phyloP scores from a whole-genome alignment of 805 yeast species.

The Yamadazyma sp. region DNA sequence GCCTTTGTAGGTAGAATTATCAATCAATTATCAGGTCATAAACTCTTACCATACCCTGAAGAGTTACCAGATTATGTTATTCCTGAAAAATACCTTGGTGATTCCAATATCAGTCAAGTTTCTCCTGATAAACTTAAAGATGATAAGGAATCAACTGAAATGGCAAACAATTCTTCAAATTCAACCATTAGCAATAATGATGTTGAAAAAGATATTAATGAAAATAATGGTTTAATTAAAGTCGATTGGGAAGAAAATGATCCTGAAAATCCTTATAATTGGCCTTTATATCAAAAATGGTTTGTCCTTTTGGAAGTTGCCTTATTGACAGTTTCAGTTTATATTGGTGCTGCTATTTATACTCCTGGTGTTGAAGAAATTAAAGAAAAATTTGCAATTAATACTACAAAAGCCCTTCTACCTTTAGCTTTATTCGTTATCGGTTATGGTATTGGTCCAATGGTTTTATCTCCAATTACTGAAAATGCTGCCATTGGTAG shows the following conservation, averaged over 20 bases:
- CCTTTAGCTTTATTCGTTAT: conserved; percentile 56
- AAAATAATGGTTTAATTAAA: conserved; percentile 1
- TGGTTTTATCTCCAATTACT: conserved; percentile 57
- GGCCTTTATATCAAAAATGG: conserved; percentile 44
- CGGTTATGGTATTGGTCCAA: conserved; percentile 64
- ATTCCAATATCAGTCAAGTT: not conserved
- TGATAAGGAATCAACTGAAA: conserved; percentile 5
- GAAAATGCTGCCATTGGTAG: conserved; percentile 57
- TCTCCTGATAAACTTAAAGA: conserved; percentile 3
- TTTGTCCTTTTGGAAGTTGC: conserved; percentile 28
- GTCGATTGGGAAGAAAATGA: conserved; percentile 44
- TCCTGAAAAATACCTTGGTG: conserved; percentile 28
- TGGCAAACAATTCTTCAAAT: not conserved
- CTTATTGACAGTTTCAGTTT: conserved; percentile 39
- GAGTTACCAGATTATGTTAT: conserved; percentile 26
- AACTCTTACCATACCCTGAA: conserved; percentile 22
- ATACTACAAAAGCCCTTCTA: conserved; percentile 43
- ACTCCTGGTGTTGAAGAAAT: conserved; percentile 51
- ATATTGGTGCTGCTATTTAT: conserved; percentile 55
- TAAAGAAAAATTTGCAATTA: conserved; percentile 42
- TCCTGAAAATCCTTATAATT: conserved; percentile 55
- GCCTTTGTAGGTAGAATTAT: conserved; percentile 28
- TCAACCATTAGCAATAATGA: not conserved
- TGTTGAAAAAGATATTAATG: not conserved
- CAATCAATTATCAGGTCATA: conserved; percentile 26